Percentiles rank a stretch among this genome's conserved stretches.
phyloP scores from a whole-genome alignment of 345 rosid species.

The Eucalyptus grandis region DNA sequence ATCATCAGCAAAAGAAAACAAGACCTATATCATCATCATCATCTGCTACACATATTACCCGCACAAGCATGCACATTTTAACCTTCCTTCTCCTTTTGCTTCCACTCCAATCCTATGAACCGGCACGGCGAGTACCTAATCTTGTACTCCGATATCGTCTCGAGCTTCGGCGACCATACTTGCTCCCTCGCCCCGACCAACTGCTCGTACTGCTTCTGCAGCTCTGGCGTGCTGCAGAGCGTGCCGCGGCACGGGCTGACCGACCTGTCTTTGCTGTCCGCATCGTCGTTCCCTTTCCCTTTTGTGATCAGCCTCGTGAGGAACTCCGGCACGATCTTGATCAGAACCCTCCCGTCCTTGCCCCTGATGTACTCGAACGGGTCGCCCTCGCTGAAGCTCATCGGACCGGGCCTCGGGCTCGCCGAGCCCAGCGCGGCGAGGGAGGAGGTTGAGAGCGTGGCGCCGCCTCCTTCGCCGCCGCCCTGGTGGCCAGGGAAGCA shows the following conservation, averaged over 20 bases:
- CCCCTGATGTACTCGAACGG: conserved; percentile 47
- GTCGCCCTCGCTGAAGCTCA: conserved; percentile 24
- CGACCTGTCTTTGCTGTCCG: neutral
- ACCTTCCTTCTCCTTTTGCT: conserved; percentile 1
- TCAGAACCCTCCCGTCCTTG: conserved; percentile 32
- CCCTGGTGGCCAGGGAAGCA: conserved; percentile 25
- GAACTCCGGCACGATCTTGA: conserved; percentile 48
- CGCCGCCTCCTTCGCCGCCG: neutral
- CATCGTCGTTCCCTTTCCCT: neutral
- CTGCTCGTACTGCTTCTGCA: conserved; percentile 29
- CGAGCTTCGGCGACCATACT: conserved; percentile 36
- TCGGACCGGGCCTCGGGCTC: conserved; percentile 14
- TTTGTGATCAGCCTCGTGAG: conserved; percentile 24
- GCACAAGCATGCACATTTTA: neutral
- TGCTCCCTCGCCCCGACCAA: conserved; percentile 26
- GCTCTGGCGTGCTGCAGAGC: conserved; percentile 38
- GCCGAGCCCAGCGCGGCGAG: conserved; percentile 41
- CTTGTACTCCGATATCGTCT: conserved; percentile 28
- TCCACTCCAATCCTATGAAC: conserved; percentile 24
- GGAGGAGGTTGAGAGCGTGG: conserved; percentile 39
- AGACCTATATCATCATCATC: neutral
- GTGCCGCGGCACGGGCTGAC: neutral
- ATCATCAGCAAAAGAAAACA: neutral
- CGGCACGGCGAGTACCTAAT: conserved; percentile 29
- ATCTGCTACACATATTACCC: neutral